These are phyloP conservation scores for Serendipita sp. DNA, from an alignment of 768 basidiomycete genomes.

Conservation along the genomic window DNA sequence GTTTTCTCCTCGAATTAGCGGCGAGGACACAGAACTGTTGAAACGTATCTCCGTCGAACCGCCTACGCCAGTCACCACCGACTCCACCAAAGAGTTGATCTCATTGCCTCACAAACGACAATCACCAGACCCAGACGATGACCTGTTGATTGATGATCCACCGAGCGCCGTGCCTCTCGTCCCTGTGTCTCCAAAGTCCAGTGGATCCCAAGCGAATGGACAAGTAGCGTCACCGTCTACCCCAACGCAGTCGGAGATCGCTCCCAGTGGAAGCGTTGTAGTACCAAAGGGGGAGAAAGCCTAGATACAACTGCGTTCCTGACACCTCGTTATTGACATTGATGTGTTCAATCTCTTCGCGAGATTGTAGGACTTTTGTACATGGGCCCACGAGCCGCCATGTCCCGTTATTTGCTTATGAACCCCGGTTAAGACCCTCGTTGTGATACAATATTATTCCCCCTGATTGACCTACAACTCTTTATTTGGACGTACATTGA, in stretches of 20 bases:
- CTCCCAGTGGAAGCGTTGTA: neutral
- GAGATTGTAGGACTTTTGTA: no score
- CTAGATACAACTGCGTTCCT: neutral
- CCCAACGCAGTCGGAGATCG: neutral
- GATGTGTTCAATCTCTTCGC: neutral
- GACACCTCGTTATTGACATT: neutral
- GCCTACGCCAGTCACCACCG: neutral
- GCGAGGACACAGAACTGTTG: neutral
- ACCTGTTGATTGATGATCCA: neutral
- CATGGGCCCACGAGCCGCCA: no score
- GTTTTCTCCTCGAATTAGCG: slow-evolving; percentile 1
- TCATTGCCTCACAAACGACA: neutral
- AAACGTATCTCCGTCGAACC: slow-evolving; percentile 1
- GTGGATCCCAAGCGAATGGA: neutral
- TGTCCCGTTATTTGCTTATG: neutral
- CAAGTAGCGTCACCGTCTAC: neutral
- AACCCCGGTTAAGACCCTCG: neutral
- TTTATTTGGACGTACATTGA: neutral
- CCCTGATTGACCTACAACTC: neutral
- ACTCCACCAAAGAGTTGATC: neutral
- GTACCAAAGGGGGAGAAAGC: neutral
- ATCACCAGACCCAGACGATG: neutral
- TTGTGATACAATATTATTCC: neutral
- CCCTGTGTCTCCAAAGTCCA: neutral
- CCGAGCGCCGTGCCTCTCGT: neutral